Evolutionary conservation across 306 rosid species (phyloP).

Genomic region (Notholithocarpus densiflorus): DNA sequence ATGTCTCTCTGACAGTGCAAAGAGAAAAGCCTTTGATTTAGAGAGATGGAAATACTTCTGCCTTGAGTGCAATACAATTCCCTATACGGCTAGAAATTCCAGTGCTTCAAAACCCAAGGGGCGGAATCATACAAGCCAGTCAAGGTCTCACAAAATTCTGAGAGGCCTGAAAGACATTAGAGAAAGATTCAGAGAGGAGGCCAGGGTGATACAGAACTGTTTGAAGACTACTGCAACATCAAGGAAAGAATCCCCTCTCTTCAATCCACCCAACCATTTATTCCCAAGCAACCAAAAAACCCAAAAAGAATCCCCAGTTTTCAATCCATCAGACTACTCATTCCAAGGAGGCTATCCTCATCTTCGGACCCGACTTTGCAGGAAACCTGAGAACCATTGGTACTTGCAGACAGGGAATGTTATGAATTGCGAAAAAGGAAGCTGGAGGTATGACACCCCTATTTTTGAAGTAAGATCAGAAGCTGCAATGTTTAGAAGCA

Average conservation of each 20-base stretch:
- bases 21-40: conserved; percentile 62
- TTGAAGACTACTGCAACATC: conserved; percentile 45
- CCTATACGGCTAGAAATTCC: conserved; percentile 33
- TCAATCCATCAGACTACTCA: conserved; percentile 67
- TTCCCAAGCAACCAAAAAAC: conserved; percentile 24
- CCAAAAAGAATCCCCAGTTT: conserved; percentile 65
- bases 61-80: conserved; percentile 67
- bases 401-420: conserved; percentile 37
- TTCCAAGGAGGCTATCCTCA: conserved; percentile 77
- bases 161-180: conserved; percentile 49
- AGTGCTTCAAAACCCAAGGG: conserved; percentile 31
- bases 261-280: conserved; percentile 26
- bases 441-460: conserved; percentile 42
- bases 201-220: conserved; percentile 79
- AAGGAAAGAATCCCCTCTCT: conserved; percentile 43
- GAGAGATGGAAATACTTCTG: conserved; percentile 61
- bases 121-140: conserved; percentile 27
- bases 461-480: conserved; percentile 61
- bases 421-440: conserved; percentile 30
- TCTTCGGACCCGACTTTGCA: conserved; percentile 32
- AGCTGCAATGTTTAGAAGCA: conserved; percentile 35
- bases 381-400: conserved; percentile 42
- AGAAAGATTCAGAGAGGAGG: conserved; percentile 73
- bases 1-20: conserved; percentile 55
- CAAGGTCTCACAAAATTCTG: conserved; percentile 41